Evolutionary conservation across 2,329 filamentous ascomycete genomes (phyloP).

Genomic region (Cladophialophora carrionii): DNA sequence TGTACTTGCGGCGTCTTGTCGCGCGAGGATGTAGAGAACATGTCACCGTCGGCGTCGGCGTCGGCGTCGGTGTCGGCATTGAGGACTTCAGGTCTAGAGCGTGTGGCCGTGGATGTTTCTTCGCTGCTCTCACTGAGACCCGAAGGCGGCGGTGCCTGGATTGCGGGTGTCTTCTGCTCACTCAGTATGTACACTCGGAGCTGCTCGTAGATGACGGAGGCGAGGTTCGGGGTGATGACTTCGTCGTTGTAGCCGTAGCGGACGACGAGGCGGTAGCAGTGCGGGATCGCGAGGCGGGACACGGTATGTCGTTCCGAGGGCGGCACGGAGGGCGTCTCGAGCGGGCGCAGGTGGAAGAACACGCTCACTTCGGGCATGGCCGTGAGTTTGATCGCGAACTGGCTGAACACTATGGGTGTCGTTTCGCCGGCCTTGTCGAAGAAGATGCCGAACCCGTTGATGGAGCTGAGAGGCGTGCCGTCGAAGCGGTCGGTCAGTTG

Average conservation of each 20-base stretch:
- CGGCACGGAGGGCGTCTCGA: conserved; percentile 62
- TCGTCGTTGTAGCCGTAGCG: conserved; percentile 75
- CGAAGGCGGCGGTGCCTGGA: neutral
- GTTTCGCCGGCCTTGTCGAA: conserved; percentile 74
- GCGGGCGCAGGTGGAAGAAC: conserved; percentile 72
- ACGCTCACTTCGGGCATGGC: conserved; percentile 69
- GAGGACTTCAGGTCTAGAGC: neutral
- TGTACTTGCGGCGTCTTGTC: neutral
- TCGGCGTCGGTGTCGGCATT: too few relatives aligned
- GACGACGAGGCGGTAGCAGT: conserved; percentile 70
- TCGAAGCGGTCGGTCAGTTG: conserved; percentile 49
- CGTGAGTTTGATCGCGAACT: conserved; percentile 73
- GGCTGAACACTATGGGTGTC: conserved; percentile 68
- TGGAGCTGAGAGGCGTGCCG: conserved; percentile 49
- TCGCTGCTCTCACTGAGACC: neutral
- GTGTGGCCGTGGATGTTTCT: neutral
- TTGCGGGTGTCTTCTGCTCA: conserved; percentile 11
- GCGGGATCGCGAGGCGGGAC: conserved; percentile 53
- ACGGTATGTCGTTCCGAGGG: conserved; percentile 56
- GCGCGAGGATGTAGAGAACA: neutral
- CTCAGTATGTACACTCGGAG: conserved; percentile 57
- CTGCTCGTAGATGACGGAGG: conserved; percentile 62
- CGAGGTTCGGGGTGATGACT: conserved; percentile 67
- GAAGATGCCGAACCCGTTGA: conserved; percentile 69
- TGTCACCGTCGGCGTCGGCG: neutral